A percentile compares a stretch with the other conserved stretches of the same genome.
phyloP scores from a whole-genome alignment of 148 eudicot species.

The Linanthus parryae region DNA sequence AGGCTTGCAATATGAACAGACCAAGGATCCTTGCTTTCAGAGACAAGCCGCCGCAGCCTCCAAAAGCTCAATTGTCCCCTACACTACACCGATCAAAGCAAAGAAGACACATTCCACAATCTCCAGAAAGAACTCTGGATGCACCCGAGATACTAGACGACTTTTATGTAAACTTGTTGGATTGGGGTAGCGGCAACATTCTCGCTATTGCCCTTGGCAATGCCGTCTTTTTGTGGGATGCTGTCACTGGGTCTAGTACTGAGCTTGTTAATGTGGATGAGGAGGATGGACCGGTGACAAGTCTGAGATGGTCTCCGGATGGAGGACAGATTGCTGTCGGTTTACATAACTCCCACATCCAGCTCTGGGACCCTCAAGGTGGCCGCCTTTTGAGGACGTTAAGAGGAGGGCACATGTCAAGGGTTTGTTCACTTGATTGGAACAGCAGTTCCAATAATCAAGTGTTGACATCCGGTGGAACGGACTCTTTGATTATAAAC shows the following conservation, averaged over 20 bases:
- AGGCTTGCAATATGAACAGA: constrained; percentile 36
- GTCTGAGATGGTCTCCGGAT: constrained; percentile 43
- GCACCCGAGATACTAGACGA: constrained; percentile 44
- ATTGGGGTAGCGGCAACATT: constrained; percentile 38
- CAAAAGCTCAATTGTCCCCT: no score
- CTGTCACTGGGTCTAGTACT: constrained; percentile 25
- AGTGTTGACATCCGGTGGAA: constrained; percentile 36
- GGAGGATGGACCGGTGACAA: constrained; percentile 39
- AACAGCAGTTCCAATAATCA: no score
- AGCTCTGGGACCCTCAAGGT: constrained; percentile 31
- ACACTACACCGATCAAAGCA: no score
- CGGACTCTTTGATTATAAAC: constrained; percentile 32
- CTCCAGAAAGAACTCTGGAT: constrained; percentile 36
- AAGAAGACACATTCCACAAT: no score
- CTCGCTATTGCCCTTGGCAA: constrained; percentile 39
- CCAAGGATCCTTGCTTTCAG: constrained; percentile 38
- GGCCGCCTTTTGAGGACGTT: constrained; percentile 30
- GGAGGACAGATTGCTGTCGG: constrained; percentile 47
- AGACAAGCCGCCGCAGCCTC: constrained; percentile 42
- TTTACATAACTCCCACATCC: constrained; percentile 34
- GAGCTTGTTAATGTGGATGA: constrained; percentile 27
- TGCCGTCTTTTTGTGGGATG: constrained; percentile 36
- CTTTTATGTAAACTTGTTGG: constrained; percentile 37
- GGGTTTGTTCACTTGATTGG: constrained; percentile 50
- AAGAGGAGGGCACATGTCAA: constrained; percentile 21